Evolutionary conservation across 768 basidiomycete genomes (phyloP).

Genomic region (Lactarius hengduanensis): DNA sequence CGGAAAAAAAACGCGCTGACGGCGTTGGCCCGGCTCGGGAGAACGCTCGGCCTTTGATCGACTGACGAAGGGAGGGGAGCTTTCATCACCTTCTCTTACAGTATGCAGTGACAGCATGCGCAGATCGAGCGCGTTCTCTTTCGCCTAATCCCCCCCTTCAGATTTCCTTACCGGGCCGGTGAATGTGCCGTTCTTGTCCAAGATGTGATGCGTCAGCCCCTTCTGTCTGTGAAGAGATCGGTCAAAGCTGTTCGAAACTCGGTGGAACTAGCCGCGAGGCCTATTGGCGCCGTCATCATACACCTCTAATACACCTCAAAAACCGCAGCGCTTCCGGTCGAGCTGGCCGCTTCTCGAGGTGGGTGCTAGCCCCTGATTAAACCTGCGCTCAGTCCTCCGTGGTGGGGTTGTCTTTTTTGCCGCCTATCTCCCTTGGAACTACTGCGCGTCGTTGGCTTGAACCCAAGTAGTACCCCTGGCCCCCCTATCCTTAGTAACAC

Average conservation of each 20-base stretch:
- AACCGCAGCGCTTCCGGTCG: neutral
- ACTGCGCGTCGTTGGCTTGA: neutral
- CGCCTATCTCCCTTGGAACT: neutral
- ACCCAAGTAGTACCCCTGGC: neutral
- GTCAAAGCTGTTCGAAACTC: neutral
- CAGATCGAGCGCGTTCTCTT: neutral
- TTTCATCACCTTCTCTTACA: neutral
- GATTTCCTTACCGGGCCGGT: neutral
- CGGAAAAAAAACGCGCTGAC: neutral
- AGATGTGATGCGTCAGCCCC: neutral
- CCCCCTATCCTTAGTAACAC: neutral
- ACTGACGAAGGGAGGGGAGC: neutral
- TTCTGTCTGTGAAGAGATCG: constrained; percentile 1
- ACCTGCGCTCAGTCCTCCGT: neutral
- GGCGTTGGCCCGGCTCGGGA: neutral
- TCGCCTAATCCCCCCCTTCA: constrained; percentile 1
- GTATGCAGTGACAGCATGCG: neutral
- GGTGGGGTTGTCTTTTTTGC: neutral
- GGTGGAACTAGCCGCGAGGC: neutral
- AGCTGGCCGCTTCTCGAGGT: neutral
- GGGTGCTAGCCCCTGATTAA: neutral
- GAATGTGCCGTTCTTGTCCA: neutral
- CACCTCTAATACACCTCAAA: neutral
- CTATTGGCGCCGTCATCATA: neutral
- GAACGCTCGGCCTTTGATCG: neutral